phyloP scores from a whole-genome alignment of 129 eudicot genomes.

The Lactuca saligna region DNA sequence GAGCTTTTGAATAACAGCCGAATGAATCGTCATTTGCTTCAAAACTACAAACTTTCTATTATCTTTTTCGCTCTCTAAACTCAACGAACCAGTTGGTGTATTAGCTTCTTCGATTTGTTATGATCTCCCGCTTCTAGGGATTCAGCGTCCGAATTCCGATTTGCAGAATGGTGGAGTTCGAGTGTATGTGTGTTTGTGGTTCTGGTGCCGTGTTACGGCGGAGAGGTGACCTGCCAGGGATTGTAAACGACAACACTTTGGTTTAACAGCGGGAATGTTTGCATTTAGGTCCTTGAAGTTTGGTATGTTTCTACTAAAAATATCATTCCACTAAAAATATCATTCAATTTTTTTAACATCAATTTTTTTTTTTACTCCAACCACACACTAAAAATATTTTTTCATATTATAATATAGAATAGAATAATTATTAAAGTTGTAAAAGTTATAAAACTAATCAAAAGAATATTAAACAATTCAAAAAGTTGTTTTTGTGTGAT shows the following conservation, averaged over 20 bases:
- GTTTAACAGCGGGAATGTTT: conserved; percentile 12
- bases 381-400: too few relatives aligned
- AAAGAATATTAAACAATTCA: too few relatives aligned
- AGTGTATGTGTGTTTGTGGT: not conserved
- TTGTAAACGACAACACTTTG: conserved; percentile 1
- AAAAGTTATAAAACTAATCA: too few relatives aligned
- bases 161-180: not conserved
- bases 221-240: conserved; percentile 11
- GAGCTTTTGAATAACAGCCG: conserved; percentile 78
- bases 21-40: conserved; percentile 69
- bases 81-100: conserved; percentile 5
- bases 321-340: too few relatives aligned
- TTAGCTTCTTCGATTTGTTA: not conserved
- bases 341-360: too few relatives aligned
- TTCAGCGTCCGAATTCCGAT: not conserved
- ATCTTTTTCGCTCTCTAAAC: not conserved
- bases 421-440: too few relatives aligned
- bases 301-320: too few relatives aligned
- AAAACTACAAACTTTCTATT: not conserved
- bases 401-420: too few relatives aligned
- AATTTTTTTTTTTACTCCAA: too few relatives aligned
- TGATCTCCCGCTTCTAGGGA: not conserved
- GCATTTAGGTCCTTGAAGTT: conserved; percentile 12
- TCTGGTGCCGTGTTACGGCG: conserved; percentile 20
- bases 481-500: too few relatives aligned